Conservation (phyloP, 805 yeast genomes). For the Candida takata region DNA sequence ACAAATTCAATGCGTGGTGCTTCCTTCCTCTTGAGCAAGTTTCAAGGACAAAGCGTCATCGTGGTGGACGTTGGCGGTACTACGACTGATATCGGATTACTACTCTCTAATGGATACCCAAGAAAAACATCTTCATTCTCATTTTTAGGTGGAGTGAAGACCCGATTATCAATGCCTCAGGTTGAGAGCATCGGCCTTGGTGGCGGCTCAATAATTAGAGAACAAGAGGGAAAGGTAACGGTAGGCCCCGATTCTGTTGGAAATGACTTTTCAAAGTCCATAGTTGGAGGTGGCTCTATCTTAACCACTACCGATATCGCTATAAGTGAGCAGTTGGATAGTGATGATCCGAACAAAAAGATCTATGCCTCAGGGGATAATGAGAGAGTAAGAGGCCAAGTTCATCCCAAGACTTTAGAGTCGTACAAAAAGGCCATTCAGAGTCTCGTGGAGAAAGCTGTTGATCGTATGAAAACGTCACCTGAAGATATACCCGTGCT, state of each 20-base stretch:
- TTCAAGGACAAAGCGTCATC: conserved; percentile 24
- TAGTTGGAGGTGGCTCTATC: conserved; percentile 37
- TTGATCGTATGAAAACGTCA: conserved; percentile 38
- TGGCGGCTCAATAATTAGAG: conserved; percentile 41
- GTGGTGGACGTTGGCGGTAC: conserved; percentile 47
- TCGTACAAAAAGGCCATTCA: conserved; percentile 11
- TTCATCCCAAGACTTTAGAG: conserved; percentile 11
- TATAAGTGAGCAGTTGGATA: conserved; percentile 15
- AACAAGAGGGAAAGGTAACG: conserved; percentile 20
- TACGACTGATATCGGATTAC: conserved; percentile 41
- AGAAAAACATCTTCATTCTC: conserved; percentile 39
- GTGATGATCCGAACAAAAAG: conserved; percentile 9
- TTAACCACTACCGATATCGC: conserved; percentile 36
- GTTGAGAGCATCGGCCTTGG: conserved; percentile 45
- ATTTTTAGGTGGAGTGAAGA: conserved; percentile 40
- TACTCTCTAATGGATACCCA: conserved; percentile 40
- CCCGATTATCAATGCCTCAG: conserved; percentile 44
- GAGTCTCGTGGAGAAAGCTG: conserved; percentile 25
- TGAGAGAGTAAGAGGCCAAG: conserved; percentile 20
- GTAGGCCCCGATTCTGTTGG: conserved; percentile 49
- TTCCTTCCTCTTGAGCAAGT: conserved; percentile 26
- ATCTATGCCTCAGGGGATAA: conserved; percentile 25
- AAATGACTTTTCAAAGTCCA: conserved; percentile 28
- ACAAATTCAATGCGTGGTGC: conserved; percentile 46
- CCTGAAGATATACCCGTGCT: conserved; percentile 37